Evolutionary conservation across 495 filamentous ascomycete species (phyloP).

Genomic region (Tuber indicum): DNA sequence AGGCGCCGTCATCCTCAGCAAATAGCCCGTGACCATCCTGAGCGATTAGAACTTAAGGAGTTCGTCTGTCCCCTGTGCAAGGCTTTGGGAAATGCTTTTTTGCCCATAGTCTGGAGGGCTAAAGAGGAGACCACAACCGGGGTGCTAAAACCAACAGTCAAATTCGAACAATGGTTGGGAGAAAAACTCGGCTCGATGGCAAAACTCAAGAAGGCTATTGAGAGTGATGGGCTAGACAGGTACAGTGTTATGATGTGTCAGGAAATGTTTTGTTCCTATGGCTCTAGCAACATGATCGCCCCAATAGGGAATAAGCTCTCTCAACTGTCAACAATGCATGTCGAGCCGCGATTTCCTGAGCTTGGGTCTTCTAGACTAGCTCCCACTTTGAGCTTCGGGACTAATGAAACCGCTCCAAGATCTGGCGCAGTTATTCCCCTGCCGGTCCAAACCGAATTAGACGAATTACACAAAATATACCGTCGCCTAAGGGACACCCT

Average conservation of each 20-base stretch:
- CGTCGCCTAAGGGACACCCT: constrained; percentile 72
- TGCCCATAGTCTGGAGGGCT: constrained; percentile 92
- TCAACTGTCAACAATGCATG: constrained; percentile 42
- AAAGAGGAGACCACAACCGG: constrained; percentile 76
- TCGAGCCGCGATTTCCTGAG: constrained; percentile 17
- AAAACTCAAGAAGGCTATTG: constrained; percentile 45
- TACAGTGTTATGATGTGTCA: constrained; percentile 47
- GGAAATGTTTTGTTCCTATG: constrained; percentile 59
- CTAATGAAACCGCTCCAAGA: constrained; percentile 13
- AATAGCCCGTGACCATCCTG: constrained; percentile 87
- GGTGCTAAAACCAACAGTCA: constrained; percentile 51
- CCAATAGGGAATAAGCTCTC: constrained; percentile 57
- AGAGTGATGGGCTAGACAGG: constrained; percentile 42
- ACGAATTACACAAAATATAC: constrained; percentile 76
- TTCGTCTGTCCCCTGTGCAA: constrained; percentile 99
- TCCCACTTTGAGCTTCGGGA: constrained; percentile 27
- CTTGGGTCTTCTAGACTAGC: constrained; percentile 11
- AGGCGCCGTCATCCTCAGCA: constrained; percentile 77
- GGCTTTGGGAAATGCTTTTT: constrained; percentile 87
- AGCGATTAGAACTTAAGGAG: constrained; percentile 66
- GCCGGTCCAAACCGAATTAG: constrained; percentile 26
- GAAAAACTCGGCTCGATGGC: constrained; percentile 45
- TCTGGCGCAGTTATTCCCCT: constrained; percentile 9
- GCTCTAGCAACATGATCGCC: constrained; percentile 54
- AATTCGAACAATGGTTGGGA: constrained; percentile 61